phyloP scores from a whole-genome alignment of 306 rosid species.

The Vicia faba region DNA sequence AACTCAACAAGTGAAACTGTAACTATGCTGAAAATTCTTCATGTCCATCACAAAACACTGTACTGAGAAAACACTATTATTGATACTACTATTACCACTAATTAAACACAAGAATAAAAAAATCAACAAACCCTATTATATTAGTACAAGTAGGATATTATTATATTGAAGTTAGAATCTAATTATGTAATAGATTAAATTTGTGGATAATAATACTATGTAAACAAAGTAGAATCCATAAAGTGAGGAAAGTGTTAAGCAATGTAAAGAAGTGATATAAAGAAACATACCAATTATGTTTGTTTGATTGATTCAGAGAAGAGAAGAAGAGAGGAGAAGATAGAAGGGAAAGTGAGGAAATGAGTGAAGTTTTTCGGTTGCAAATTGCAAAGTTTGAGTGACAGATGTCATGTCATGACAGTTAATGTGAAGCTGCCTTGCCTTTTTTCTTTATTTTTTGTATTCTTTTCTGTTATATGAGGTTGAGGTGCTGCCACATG shows the following conservation, averaged over 20 bases:
- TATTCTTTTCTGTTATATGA: conserved; percentile 29
- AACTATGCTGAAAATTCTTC: conserved; percentile 9
- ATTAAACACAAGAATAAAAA: neutral
- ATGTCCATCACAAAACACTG: no score
- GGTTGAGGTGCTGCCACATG: conserved; percentile 70
- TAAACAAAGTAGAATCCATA: neutral
- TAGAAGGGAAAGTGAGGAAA: conserved; percentile 27
- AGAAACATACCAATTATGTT: conserved; percentile 7
- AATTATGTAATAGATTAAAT: neutral
- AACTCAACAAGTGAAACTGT: no score
- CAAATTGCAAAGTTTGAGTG: conserved; percentile 11
- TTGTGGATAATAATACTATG: neutral
- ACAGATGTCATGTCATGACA: conserved; percentile 37
- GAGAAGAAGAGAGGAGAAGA: neutral
- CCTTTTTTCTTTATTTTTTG: neutral
- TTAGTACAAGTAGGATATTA: neutral
- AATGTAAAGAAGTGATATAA: neutral
- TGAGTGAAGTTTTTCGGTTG: conserved; percentile 4
- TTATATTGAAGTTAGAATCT: neutral
- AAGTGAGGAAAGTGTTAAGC: neutral
- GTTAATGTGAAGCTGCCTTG: conserved; percentile 41
- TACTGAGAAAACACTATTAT: neutral
- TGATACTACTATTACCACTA: neutral
- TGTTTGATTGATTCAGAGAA: neutral
- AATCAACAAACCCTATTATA: neutral